These are phyloP conservation scores for Collybia mongolica DNA, from an alignment of 768 basidiomycete species.

Conservation along the genomic window DNA sequence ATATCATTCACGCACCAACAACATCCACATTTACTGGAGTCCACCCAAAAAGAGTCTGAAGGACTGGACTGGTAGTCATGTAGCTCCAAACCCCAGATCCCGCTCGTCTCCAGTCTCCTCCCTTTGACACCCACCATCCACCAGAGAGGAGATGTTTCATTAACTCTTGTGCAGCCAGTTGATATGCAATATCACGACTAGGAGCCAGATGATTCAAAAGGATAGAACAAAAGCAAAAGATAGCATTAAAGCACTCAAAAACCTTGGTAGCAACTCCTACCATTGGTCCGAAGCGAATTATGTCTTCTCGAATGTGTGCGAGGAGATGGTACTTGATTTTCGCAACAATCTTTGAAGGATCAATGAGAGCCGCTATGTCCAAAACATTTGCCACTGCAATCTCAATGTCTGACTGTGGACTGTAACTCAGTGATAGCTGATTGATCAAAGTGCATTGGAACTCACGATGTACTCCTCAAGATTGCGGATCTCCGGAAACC, in stretches of 20 bases:
- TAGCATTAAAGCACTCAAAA: conserved; percentile 40
- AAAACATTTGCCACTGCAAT: conserved; percentile 32
- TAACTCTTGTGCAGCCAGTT: conserved; percentile 25
- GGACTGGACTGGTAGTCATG: conserved; percentile 10
- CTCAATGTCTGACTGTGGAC: conserved; percentile 23
- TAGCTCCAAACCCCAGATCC: conserved; percentile 15
- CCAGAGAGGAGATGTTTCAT: conserved; percentile 30
- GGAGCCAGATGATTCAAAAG: conserved; percentile 42
- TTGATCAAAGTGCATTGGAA: conserved; percentile 2
- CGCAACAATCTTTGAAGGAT: conserved; percentile 30
- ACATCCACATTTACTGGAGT: conserved; percentile 5
- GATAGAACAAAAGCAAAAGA: conserved; percentile 39
- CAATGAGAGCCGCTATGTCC: conserved; percentile 28
- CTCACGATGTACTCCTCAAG: conserved; percentile 31
- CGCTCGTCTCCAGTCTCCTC: conserved; percentile 13
- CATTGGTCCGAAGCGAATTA: conserved; percentile 32
- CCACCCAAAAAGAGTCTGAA: conserved; percentile 16
- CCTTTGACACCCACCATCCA: conserved; percentile 24
- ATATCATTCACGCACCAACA: no score
- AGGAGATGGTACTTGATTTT: conserved; percentile 38
- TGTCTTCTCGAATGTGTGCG: conserved; percentile 30
- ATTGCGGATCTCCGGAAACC: conserved; percentile 39
- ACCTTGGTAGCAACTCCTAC: conserved; percentile 31
- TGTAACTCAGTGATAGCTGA: conserved; percentile 1
- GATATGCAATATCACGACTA: conserved; percentile 36